A percentile compares a stretch with the other conserved stretches of the same genome.
Evolutionary conservation across 441 rosid genomes (phyloP).

Genomic region (Eutrema salsugineum): DNA sequence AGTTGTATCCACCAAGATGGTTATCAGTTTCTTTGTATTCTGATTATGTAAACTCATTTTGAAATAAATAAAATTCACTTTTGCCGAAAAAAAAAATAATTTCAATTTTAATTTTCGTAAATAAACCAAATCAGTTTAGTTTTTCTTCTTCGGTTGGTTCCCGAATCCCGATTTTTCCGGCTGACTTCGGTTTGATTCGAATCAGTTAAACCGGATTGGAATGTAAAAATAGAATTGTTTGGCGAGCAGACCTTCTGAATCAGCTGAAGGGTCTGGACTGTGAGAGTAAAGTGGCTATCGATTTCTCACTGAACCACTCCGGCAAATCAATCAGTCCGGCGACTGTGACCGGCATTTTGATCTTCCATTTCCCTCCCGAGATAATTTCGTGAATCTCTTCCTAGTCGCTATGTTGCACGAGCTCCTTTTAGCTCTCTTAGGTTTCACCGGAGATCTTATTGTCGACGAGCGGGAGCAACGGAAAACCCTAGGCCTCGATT

Average conservation of each 20-base stretch:
- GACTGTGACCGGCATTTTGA: slow-evolving; percentile 1
- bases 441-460: slow-evolving; percentile 93
- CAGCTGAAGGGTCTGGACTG: no score
- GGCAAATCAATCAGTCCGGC: slow-evolving; percentile 9
- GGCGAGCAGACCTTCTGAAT: no score
- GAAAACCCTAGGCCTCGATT: slow-evolving; percentile 60
- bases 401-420: slow-evolving; percentile 69
- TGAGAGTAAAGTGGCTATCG: no score
- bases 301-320: slow-evolving; percentile 16
- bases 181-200: not conserved
- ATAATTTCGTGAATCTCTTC: not conserved
- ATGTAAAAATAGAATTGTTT: no score
- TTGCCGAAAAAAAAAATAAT: no score
- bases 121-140: not conserved
- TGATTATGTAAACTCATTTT: no score
- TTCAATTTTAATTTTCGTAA: no score
- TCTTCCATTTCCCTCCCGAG: slow-evolving; percentile 5
- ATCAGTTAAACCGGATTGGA: not conserved
- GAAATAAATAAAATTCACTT: no score
- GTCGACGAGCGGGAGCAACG: slow-evolving; percentile 83
- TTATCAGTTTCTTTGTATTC: no score
- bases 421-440: slow-evolving; percentile 76
- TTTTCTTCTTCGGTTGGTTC: not conserved
- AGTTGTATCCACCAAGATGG: no score
- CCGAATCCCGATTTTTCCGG: not conserved